Conservation (phyloP, 768 basidiomycete species). For the Tephrocybe sp. region DNA sequence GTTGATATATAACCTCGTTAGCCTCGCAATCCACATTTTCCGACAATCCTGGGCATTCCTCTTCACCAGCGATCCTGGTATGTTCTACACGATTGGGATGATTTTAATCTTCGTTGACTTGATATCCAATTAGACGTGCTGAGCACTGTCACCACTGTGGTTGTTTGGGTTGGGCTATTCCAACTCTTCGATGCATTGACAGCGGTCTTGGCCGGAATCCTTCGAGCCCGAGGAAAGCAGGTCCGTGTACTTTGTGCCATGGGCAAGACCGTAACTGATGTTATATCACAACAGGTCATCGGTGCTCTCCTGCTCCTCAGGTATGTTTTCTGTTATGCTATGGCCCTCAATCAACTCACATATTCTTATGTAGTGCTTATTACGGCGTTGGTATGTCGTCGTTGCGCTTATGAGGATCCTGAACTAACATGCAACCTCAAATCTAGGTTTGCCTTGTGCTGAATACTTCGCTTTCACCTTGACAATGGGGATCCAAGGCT, state of each 20-base stretch:
- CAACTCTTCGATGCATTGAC: slow-evolving; percentile 80
- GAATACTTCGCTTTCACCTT: slow-evolving; percentile 68
- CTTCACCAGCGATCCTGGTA: slow-evolving; percentile 66
- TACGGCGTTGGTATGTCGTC: slow-evolving; percentile 60
- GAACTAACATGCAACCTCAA: neutral
- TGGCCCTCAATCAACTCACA: neutral
- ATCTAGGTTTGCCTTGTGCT: slow-evolving; percentile 70
- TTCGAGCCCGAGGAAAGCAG: slow-evolving; percentile 82
- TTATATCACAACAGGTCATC: slow-evolving; percentile 40
- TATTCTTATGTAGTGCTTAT: slow-evolving; percentile 49
- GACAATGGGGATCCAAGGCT: slow-evolving; percentile 60
- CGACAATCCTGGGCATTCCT: slow-evolving; percentile 65
- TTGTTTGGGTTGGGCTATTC: slow-evolving; percentile 55
- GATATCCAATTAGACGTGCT: too few species aligned
- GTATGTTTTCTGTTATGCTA: slow-evolving; percentile 20
- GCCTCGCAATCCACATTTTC: slow-evolving; percentile 36
- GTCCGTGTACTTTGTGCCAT: slow-evolving; percentile 23
- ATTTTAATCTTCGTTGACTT: too few species aligned
- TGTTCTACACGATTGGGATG: slow-evolving; percentile 7
- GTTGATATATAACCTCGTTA: neutral
- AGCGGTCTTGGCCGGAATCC: slow-evolving; percentile 67
- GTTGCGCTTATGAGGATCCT: too few species aligned
- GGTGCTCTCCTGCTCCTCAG: slow-evolving; percentile 79
- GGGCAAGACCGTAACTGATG: neutral
- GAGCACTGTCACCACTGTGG: neutral